Percentiles rank a stretch among this genome's conserved stretches.
phyloP scores from a whole-genome alignment of 2,329 filamentous ascomycete species.

The Thelonectria rubi region DNA sequence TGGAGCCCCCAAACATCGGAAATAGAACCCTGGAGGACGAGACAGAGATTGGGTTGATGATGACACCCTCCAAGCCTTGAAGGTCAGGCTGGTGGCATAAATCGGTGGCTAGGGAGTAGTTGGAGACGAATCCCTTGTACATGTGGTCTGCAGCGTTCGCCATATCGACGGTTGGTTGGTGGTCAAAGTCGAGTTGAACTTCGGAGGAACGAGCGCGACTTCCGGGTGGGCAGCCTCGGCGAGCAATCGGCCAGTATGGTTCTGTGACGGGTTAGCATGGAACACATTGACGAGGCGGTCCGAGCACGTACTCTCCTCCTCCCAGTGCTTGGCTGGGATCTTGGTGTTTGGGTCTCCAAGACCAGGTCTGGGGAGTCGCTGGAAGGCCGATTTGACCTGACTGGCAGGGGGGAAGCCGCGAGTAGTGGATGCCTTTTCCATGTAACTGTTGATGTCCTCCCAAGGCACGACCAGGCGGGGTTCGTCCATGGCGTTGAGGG shows the following conservation, averaged over 20 bases:
- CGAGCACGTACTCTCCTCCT: conserved; percentile 56
- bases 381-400: conserved; percentile 56
- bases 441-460: conserved; percentile 66
- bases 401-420: conserved; percentile 54
- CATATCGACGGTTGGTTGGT: conserved; percentile 56
- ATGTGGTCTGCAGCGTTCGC: conserved; percentile 59
- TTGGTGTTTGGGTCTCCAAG: conserved; percentile 47
- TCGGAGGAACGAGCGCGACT: conserved; percentile 65
- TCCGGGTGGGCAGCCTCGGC: conserved; percentile 68
- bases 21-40: conserved; percentile 66
- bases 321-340: conserved; percentile 57
- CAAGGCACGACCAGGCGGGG: conserved; percentile 70
- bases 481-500: conserved; percentile 74
- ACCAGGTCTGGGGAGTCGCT: conserved; percentile 52
- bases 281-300: neutral
- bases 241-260: conserved; percentile 66
- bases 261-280: conserved; percentile 45
- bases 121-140: conserved; percentile 66
- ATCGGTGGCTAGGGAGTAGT: conserved; percentile 68
- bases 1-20: conserved; percentile 75
- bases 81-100: conserved; percentile 73
- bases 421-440: conserved; percentile 61
- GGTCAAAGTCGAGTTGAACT: conserved; percentile 55
- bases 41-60: conserved; percentile 68
- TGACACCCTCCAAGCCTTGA: conserved; percentile 69